Conservation (phyloP, 345 rosid species). For the Gossypium stocksii region DNA sequence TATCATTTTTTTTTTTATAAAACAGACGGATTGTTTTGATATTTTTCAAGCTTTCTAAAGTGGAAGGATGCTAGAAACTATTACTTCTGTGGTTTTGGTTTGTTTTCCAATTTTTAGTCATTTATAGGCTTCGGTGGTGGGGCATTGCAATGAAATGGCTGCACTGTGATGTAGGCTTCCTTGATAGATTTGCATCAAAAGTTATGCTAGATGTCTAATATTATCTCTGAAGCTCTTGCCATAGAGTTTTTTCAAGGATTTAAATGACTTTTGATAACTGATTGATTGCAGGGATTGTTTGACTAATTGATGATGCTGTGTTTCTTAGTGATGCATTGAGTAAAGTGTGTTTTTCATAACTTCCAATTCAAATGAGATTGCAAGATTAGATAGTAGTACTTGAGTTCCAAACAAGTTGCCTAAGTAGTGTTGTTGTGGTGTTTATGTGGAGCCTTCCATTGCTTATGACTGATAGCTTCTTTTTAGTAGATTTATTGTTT, state of each 20-base stretch:
- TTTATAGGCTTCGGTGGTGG: background rate
- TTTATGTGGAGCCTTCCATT: background rate
- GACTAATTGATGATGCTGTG: background rate
- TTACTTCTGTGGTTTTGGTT: background rate
- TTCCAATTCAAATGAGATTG: background rate
- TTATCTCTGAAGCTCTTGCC: background rate
- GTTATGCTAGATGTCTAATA: background rate
- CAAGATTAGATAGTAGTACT: background rate
- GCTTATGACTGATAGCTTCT: background rate
- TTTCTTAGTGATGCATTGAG: background rate
- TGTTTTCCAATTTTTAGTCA: constrained; percentile 1
- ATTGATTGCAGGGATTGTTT: background rate
- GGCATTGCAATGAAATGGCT: background rate
- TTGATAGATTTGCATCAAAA: background rate
- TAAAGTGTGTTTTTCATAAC: background rate
- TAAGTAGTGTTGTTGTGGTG: background rate
- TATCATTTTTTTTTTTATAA: background rate
- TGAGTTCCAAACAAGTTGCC: background rate
- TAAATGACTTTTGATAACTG: background rate
- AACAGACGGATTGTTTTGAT: background rate
- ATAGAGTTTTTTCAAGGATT: background rate
- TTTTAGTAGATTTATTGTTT: background rate
- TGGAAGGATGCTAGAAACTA: background rate
- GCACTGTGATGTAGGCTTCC: background rate
- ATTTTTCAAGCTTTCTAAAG: background rate